Conservation (phyloP, 306 rosid species). For the Cucurbita argyrosperma region DNA sequence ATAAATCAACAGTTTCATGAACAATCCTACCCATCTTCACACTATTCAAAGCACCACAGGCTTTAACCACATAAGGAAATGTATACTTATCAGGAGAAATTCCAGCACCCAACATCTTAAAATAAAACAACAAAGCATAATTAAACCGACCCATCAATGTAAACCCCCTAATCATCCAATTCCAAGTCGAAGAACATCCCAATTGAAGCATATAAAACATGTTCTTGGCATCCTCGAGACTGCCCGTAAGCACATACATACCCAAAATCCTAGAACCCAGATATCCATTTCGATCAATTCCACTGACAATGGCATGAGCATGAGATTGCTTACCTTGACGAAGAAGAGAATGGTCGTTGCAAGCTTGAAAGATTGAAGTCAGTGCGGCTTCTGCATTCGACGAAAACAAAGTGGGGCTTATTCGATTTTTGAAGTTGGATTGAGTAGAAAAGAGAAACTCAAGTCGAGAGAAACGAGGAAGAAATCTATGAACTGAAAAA, state of each 20-base stretch:
- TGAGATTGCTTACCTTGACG: constrained; percentile 53
- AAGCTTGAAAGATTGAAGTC: constrained; percentile 23
- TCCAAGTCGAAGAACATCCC: constrained; percentile 50
- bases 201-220: constrained; percentile 42
- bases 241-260: constrained; percentile 46
- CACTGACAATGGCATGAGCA: constrained; percentile 36
- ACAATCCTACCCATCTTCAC: constrained; percentile 38
- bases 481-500: not conserved
- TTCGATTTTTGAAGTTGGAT: not conserved
- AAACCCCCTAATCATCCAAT: constrained; percentile 71
- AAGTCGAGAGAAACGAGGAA: not conserved
- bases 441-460: not conserved
- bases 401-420: not conserved
- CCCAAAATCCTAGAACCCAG: constrained; percentile 39
- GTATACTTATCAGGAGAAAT: constrained; percentile 75
- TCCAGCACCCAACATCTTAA: constrained; percentile 57
- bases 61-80: constrained; percentile 67
- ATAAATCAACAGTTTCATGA: constrained; percentile 19
- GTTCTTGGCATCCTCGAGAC: constrained; percentile 37
- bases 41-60: constrained; percentile 55
- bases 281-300: constrained; percentile 15
- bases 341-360: constrained; percentile 27
- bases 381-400: not conserved
- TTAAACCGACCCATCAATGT: constrained; percentile 38
- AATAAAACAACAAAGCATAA: constrained; percentile 48